A percentile compares a stretch with the other conserved stretches of the same genome.
phyloP scores from a whole-genome alignment of 352 stramenopile genomes.

The Globisporangium middletonii region DNA sequence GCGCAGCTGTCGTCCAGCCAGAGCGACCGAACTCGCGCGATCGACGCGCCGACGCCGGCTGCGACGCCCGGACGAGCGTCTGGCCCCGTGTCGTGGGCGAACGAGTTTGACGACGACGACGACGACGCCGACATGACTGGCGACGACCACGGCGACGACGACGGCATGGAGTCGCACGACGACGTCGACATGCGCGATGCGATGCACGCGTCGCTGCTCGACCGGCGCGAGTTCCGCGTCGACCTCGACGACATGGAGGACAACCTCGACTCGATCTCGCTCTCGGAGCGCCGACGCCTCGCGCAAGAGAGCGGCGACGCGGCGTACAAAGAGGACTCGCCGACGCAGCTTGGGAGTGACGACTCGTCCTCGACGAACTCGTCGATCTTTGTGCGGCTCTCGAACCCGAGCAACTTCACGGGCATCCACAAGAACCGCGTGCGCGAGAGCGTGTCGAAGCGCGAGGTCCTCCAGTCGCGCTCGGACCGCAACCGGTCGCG shows the following conservation, averaged over 20 bases:
- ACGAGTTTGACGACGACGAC: slow-evolving; percentile 61
- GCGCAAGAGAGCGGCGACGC: slow-evolving; percentile 22
- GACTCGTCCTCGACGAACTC: slow-evolving; percentile 43
- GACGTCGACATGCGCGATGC: slow-evolving; percentile 51
- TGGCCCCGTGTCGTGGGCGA: slow-evolving; percentile 53
- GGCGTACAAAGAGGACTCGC: slow-evolving; percentile 30
- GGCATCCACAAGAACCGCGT: slow-evolving; percentile 86
- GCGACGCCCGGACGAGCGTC: slow-evolving; percentile 11
- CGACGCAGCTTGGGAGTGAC: slow-evolving; percentile 47
- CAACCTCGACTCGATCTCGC: slow-evolving; percentile 31
- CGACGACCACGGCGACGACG: slow-evolving; percentile 29
- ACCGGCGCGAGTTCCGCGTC: slow-evolving; percentile 47
- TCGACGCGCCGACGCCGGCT: background rate
- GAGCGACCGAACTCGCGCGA: slow-evolving; percentile 3
- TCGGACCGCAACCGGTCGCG: slow-evolving; percentile 68
- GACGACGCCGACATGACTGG: slow-evolving; percentile 61
- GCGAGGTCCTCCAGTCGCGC: slow-evolving; percentile 70
- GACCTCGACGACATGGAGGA: slow-evolving; percentile 43
- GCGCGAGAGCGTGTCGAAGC: slow-evolving; percentile 71
- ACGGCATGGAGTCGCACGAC: slow-evolving; percentile 32
- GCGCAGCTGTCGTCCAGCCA: slow-evolving; percentile 21
- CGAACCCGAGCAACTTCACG: slow-evolving; percentile 85
- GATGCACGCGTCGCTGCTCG: slow-evolving; percentile 15
- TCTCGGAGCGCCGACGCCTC: slow-evolving; percentile 30
- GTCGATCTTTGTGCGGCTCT: slow-evolving; percentile 78